Base-by-base conservation (phyloP, 2,329 filamentous ascomycete species). In the Ceratocystis destructans region DNA sequence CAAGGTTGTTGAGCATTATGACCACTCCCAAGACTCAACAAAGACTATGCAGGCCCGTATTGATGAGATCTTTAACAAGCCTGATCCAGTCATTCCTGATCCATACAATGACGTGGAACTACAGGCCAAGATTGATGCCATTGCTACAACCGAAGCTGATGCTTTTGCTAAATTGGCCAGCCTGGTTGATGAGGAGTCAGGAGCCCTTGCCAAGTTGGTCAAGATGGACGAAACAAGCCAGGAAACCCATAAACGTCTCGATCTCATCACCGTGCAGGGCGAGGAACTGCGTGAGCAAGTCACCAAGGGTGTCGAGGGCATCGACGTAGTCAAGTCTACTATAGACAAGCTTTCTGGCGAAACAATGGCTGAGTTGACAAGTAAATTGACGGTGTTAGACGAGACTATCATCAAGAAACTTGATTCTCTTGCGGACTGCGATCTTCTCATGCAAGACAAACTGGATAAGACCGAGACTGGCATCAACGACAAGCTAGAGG, bases 1-100 rank as follows among this genome's bases (percentile, higher is more conserved):
- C 6, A 81, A 95, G 28, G 89, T 96, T 65, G 87, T 85, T 28
- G 84, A 95, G 73, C 92, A 97, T 73, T 96, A 88, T 72, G 90
- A 96, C 71, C 89, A 96, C 73, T 88, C 90, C 15, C 90, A 92
- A 75, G 81, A 83, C 57, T 82, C 86, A 0, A 77, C 79, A 0
- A 79, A 75, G 5, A 77, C 79, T 2, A 78, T 87, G 28, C 78
- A 84, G 70, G 79, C 82, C 68, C 83, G 80, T 72, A 82, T 87
- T 68, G 77, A 85, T 65, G 84, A 88, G 65, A 77, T 68, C 2
- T 84, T 65, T 85, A 83, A 72, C 79, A 81, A 10, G 80, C 80
- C 1, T 82, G 87, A 69, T 79, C 80, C 44, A n/a, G 48, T 61
- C 22, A 61, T 68, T n/a, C 77, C 80, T 31, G 85, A 86, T 70